Evolutionary conservation across 371 early-diverging fungal species (phyloP), one percentile per base, ranked within the genome.

Genomic region (Saksenaea oblongispora): DNA sequence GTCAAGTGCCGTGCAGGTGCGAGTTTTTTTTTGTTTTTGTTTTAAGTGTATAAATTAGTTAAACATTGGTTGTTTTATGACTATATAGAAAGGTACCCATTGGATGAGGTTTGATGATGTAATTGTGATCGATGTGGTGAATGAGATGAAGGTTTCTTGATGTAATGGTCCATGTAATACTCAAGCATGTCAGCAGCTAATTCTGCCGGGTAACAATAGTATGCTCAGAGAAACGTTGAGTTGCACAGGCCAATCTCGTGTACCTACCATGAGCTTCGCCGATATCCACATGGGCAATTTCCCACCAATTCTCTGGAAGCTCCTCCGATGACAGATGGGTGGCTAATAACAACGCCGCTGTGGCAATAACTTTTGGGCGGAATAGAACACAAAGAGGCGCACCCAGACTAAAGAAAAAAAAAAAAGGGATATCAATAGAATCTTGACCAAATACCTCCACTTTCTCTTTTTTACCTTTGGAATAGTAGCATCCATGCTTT

Each of bases 401-500:
- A 24, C 76, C 72, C 2, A 74, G 56, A 34, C 79, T 78, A 65
- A 1, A 61, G 58, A 14, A 36, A 26, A 62, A 28, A 2, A 39
- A n/a, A 58, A 7, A 26, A 3, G 22, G 31, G 35, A 37, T 26
- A 54, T 17, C 26, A 10, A 41, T 27, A 15, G 18, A 2, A 36
- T 7, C 36, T 18, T 41, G 31, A 17, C 15, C 4, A 31, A 10
- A 17, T 31, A 10, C 22, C 28, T 10, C 36, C 34, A n/a, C 26
- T n/a, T n/a, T n/a, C 14, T 8, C 17, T 15, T 24, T 47, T 60
- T 63, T 63, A 76, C 76, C 84, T 79, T 66, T 90, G 89, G 55
- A 80, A 86, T 9, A 90, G 62, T 28, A 90, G 77, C 55, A 77
- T 84, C 91, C 91, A 90, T 44, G 89, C 87, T 59, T 80, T 80